These are phyloP conservation scores for Chondrus crispus DNA, from an alignment of 23 red algal species.

Conservation along the genomic window DNA sequence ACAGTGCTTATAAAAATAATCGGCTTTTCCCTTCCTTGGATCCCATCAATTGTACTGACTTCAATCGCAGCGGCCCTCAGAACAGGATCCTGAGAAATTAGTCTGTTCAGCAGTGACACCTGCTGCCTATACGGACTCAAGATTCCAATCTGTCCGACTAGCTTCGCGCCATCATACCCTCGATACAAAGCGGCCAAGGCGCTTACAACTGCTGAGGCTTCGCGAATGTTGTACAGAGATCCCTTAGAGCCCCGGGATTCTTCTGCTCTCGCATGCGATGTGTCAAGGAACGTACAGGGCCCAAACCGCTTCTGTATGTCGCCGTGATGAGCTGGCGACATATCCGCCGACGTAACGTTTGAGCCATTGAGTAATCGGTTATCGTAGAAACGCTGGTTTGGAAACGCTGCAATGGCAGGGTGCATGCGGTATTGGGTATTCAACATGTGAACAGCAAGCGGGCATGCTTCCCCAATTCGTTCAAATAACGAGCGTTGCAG, in stretches of 20 bases:
- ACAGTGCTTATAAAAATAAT: conserved; percentile 86
- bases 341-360: not conserved
- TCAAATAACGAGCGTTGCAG: conserved; percentile 80
- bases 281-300: conserved; percentile 61
- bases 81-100: not conserved
- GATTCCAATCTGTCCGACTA: conserved; percentile 37
- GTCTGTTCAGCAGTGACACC: conserved; percentile 44
- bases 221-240: conserved; percentile 37
- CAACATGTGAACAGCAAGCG: conserved; percentile 43
- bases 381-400: conserved; percentile 80
- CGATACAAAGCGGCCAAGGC: not conserved
- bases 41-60: conserved; percentile 85
- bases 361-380: conserved; percentile 32
- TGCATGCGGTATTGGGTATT: conserved; percentile 98
- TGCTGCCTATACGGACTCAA: conserved; percentile 81
- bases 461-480: conserved; percentile 20
- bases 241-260: conserved; percentile 33
- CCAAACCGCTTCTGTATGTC: conserved; percentile 45
- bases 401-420: conserved; percentile 82
- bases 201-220: conserved; percentile 29
- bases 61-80: conserved; percentile 33
- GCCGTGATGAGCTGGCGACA: conserved; percentile 3
- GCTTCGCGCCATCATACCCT: not conserved
- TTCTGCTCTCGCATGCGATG: not conserved
- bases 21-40: conserved; percentile 87